Percentiles rank a stretch among this genome's conserved stretches.
phyloP scores from a whole-genome alignment of 2,329 filamentous ascomycete genomes.

The Graphiopsis chlorocephala region DNA sequence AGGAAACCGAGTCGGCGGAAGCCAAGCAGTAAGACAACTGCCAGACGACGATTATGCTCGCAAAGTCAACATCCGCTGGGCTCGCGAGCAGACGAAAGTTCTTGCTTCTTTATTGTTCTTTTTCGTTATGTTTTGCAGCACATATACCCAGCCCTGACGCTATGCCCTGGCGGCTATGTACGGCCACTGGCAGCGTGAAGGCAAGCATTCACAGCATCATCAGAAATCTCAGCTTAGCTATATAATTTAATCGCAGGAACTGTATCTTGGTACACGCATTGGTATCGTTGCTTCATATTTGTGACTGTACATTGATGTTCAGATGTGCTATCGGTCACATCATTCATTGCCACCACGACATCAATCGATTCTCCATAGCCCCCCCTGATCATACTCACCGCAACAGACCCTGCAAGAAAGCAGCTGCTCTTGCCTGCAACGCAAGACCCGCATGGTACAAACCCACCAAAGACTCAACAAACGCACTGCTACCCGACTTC shows the following conservation, averaged over 20 bases:
- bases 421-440: neutral
- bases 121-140: neutral
- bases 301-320: too few relatives aligned
- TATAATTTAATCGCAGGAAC: neutral
- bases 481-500: neutral
- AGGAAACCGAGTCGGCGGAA: neutral
- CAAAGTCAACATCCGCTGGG: neutral
- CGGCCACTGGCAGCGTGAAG: neutral
- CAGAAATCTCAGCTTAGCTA: conserved; percentile 1
- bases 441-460: neutral
- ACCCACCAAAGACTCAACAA: neutral
- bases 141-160: conserved; percentile 7
- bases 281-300: neutral
- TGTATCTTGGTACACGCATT: neutral
- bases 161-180: neutral
- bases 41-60: neutral
- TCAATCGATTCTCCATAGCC: neutral
- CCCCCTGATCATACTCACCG: neutral
- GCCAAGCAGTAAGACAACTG: neutral
- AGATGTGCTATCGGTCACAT: too few relatives aligned
- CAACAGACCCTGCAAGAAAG: neutral
- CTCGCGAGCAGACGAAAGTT: neutral
- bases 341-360: too few relatives aligned
- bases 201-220: neutral
- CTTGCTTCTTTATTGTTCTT: neutral